A percentile compares a stretch with the other conserved stretches of the same genome.
Conservation (phyloP, 2,329 filamentous ascomycete species). For the Cercospora citrullina region DNA sequence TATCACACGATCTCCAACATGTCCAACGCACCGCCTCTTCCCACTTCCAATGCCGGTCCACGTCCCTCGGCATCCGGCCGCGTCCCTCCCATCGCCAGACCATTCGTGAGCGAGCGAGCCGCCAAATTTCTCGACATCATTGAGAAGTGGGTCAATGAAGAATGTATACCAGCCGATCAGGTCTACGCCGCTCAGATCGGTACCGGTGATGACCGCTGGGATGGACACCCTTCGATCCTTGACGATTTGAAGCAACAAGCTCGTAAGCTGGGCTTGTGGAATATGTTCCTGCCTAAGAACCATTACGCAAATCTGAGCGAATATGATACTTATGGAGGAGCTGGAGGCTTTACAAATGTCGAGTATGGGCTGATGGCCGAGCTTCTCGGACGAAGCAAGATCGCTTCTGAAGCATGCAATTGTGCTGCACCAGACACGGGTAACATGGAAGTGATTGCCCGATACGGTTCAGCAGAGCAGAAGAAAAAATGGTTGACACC, state of each 20-base stretch:
- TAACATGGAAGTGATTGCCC: constrained; percentile 56
- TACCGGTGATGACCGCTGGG: constrained; percentile 74
- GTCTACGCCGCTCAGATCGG: constrained; percentile 79
- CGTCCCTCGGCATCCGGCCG: constrained; percentile 52
- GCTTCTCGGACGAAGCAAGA: constrained; percentile 80
- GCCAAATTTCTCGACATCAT: constrained; percentile 79
- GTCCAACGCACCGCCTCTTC: constrained; percentile 25
- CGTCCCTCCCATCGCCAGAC: constrained; percentile 59
- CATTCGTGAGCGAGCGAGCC: constrained; percentile 79
- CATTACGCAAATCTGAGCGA: constrained; percentile 62
- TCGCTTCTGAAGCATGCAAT: constrained; percentile 88
- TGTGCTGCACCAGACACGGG: constrained; percentile 52
- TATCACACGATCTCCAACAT: constrained; percentile 7
- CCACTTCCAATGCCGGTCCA: constrained; percentile 18
- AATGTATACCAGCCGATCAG: constrained; percentile 73
- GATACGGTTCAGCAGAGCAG: constrained; percentile 53
- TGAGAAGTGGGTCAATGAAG: constrained; percentile 93
- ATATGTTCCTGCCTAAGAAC: constrained; percentile 93
- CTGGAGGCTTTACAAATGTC: constrained; percentile 85
- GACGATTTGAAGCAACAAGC: constrained; percentile 84
- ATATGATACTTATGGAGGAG: constrained; percentile 64
- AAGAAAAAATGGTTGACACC: constrained; percentile 54
- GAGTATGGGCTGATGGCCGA: constrained; percentile 99
- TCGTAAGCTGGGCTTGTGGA: constrained; percentile 84
- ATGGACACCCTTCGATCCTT: constrained; percentile 73